phyloP scores from a whole-genome alignment of 2,329 filamentous ascomycete species.

The Exophiala calicioides region DNA sequence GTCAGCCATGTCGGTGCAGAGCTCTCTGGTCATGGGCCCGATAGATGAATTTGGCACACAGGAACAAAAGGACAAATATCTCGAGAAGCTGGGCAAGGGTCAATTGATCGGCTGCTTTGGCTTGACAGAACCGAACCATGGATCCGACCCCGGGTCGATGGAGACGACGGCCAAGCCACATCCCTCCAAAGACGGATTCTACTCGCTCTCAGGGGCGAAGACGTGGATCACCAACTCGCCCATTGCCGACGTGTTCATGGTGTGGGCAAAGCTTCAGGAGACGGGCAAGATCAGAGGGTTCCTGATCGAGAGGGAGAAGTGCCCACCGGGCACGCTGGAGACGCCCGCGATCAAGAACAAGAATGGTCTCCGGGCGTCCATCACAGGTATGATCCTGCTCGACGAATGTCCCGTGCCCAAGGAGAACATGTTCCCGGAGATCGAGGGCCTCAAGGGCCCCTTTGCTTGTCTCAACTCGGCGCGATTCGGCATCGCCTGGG shows the following conservation, averaged over 20 bases:
- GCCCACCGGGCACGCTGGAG: constrained; percentile 83
- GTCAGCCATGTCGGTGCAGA: constrained; percentile 91
- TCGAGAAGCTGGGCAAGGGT: constrained; percentile 79
- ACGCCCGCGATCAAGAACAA: constrained; percentile 94
- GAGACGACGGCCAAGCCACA: constrained; percentile 84
- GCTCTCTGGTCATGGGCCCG: constrained; percentile 88
- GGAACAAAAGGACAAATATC: constrained; percentile 81
- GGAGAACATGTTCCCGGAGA: constrained; percentile 89
- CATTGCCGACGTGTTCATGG: constrained; percentile 78
- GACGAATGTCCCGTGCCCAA: constrained; percentile 85
- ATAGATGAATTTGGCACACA: constrained; percentile 85
- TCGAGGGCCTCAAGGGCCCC: constrained; percentile 83
- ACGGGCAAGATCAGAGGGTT: constrained; percentile 95
- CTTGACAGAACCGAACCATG: constrained; percentile 89
- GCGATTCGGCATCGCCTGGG: constrained; percentile 89
- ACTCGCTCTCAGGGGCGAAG: constrained; percentile 76
- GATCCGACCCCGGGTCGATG: constrained; percentile 88
- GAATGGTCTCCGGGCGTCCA: constrained; percentile 86
- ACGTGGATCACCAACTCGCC: constrained; percentile 97
- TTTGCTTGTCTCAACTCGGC: constrained; percentile 95
- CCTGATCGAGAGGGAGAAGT: constrained; percentile 79
- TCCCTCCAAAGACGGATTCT: constrained; percentile 79
- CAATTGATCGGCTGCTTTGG: constrained; percentile 84
- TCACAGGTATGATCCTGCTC: constrained; percentile 97
- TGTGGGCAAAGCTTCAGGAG: constrained; percentile 91